Evolutionary conservation across 1,284 basidiomycete species (phyloP).

Genomic region (Entoloma clypeatum): DNA sequence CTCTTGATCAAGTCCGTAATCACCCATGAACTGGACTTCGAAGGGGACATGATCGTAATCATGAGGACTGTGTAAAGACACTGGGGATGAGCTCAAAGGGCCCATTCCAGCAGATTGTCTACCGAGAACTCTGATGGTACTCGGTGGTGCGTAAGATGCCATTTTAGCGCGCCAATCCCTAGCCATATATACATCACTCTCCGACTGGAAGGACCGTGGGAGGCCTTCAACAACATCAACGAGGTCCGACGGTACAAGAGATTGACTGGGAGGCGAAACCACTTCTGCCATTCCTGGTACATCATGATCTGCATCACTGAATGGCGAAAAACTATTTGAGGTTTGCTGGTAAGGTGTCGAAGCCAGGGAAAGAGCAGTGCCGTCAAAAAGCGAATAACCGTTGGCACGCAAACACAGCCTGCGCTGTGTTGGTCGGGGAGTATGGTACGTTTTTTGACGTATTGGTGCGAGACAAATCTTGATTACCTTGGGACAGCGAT

Average conservation of each 20-base stretch:
- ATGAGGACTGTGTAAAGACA: constrained; percentile 28
- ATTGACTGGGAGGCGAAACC: constrained; percentile 41
- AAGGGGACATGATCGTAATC: constrained; percentile 38
- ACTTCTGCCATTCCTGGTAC: constrained; percentile 20
- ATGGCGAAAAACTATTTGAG: constrained; percentile 46
- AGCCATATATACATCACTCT: constrained; percentile 49
- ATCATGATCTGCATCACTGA: constrained; percentile 38
- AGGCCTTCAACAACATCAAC: constrained; percentile 44
- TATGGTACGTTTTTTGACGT: constrained; percentile 24
- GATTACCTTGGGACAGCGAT: constrained; percentile 14
- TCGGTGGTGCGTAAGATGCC: constrained; percentile 13
- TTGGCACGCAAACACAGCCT: constrained; percentile 15
- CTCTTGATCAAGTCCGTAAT: constrained; percentile 13
- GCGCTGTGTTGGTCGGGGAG: constrained; percentile 2
- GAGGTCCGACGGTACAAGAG: constrained; percentile 55
- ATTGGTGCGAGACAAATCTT: constrained; percentile 6
- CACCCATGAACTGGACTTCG: constrained; percentile 38
- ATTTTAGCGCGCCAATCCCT: constrained; percentile 43
- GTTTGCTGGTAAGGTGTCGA: constrained; percentile 24
- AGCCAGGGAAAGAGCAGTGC: constrained; percentile 25
- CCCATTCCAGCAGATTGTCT: constrained; percentile 18
- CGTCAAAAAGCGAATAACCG: constrained; percentile 42
- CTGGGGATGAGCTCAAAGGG: constrained; percentile 28
- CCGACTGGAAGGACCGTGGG: constrained; percentile 53
- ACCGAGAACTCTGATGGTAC: constrained; percentile 16